Base-by-base conservation (phyloP, 495 filamentous ascomycete species). In the Aspergillus biplanus region DNA sequence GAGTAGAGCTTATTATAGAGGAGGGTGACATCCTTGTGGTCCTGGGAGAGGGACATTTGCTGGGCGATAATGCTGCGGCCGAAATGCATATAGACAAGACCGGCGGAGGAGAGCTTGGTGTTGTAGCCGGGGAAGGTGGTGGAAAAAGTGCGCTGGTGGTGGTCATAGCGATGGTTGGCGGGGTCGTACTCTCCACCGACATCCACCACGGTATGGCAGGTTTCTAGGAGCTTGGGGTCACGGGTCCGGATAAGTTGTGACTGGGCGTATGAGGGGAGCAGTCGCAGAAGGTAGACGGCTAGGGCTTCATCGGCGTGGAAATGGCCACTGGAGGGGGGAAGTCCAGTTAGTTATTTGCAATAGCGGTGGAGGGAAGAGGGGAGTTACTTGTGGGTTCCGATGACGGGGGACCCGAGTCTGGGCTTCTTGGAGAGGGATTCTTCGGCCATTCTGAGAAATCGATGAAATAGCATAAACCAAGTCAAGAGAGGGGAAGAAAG, bases 241-340 rank as follows among this genome's bases (percentile, higher is more conserved):
- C 95, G 90, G 37, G 92, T 95, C 56, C 95, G 92, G 34, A 96
- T 75, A 4, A 99, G 89, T n/a, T 82, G 72, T 11, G 90, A 89
- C 65, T 81, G 73, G 47, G 83, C 69, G 82, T 97, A 99, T 27
- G 86, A 80, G 33, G 95, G 96, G 46, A 98, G 86, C 27, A 91
- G 86, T 54, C 92, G 92, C 67, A 99, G 90, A 80, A 99, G 91
- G 81, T 95, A 91, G 62, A 98, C 93, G 57, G 95, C 95, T n/a
- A 99, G 87, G 62, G 95, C 95, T 80, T 99, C 95, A 74, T 99
- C 95, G 75, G 95, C 96, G 80, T 99, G 95, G 84, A 99, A 99
- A 78, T 97, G 92, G 59, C 95, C 95, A 79, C 86, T 89, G 62
- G 13, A 63, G 33, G 48, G 52, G 34, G 32, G n/a, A 53, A 62